A percentile compares a stretch with the other conserved stretches of the same genome.
Conservation (phyloP, 345 rosid species). For the Aethionema arabicum region DNA sequence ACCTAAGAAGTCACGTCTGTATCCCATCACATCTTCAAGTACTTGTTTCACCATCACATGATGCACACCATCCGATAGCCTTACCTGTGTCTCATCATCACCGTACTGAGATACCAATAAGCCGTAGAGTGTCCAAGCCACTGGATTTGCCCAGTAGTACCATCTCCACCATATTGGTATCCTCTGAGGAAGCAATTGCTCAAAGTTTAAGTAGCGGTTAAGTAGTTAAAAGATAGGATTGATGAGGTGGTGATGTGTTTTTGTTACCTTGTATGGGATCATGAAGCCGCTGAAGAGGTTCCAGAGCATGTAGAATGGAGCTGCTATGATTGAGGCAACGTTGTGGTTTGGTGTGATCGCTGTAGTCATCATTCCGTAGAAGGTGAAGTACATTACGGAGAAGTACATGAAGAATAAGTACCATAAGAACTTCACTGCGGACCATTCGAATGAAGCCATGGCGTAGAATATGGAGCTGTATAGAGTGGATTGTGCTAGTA, state of each 20-base stretch:
- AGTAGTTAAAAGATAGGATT: too few species aligned
- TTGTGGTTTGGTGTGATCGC: constrained; percentile 96
- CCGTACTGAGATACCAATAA: constrained; percentile 82
- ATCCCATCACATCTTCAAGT: constrained; percentile 61
- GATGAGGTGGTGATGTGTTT: not conserved
- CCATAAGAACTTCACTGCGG: constrained; percentile 74
- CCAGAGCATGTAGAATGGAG: constrained; percentile 99
- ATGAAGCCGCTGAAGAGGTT: constrained; percentile 96
- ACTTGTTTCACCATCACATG: constrained; percentile 52
- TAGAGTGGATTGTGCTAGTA: constrained; percentile 67
- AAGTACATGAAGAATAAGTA: constrained; percentile 93
- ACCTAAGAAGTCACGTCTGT: constrained; percentile 71
- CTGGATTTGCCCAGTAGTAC: constrained; percentile 98
- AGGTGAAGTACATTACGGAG: constrained; percentile 84
- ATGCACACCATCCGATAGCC: constrained; percentile 55
- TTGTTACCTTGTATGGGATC: constrained; percentile 87
- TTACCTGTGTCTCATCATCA: constrained; percentile 50
- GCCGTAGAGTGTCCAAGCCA: constrained; percentile 93
- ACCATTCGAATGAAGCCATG: constrained; percentile 90
- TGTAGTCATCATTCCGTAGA: constrained; percentile 98
- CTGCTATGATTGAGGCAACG: constrained; percentile 85
- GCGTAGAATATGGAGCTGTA: constrained; percentile 85
- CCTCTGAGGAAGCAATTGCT: constrained; percentile 50
- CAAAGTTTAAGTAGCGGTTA: too few species aligned
- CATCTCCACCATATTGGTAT: constrained; percentile 98